phyloP scores from a whole-genome alignment of 179 eudicot species.

The Actinidia polygama region DNA sequence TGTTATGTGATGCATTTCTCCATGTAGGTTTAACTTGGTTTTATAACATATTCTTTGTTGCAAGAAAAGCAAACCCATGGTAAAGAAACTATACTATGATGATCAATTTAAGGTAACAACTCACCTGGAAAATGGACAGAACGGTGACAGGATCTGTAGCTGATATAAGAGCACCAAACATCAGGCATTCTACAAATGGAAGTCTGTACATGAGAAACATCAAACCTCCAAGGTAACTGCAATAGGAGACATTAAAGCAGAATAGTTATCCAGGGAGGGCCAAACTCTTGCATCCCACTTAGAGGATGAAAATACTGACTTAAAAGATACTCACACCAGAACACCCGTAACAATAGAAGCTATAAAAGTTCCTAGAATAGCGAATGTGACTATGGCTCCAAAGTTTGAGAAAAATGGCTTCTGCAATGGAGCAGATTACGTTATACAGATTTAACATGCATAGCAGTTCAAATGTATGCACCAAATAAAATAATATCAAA shows the following conservation, averaged over 20 bases:
- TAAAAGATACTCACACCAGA: slow-evolving; percentile 74
- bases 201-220: slow-evolving; percentile 79
- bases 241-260: slow-evolving; percentile 23
- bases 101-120: slow-evolving; percentile 15
- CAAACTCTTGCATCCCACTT: slow-evolving; percentile 9
- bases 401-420: slow-evolving; percentile 99
- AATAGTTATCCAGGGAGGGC: slow-evolving; percentile 14
- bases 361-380: slow-evolving; percentile 88
- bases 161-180: slow-evolving; percentile 99
- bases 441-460: background rate
- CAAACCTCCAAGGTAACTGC: slow-evolving; percentile 92
- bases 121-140: slow-evolving; percentile 93
- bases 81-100: background rate
- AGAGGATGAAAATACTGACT: background rate
- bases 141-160: slow-evolving; percentile 99
- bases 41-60: background rate
- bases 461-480: background rate
- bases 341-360: slow-evolving; percentile 89
- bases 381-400: slow-evolving; percentile 94
- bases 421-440: slow-evolving; percentile 43
- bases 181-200: slow-evolving; percentile 92
- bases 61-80: background rate
- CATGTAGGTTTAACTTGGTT: background rate
- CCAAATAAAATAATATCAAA: background rate
- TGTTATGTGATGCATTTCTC: background rate